Evolutionary conservation across 257 asterid species (phyloP), one percentile per base, ranked within the genome.

Genomic region (Linderniella brevidens): DNA sequence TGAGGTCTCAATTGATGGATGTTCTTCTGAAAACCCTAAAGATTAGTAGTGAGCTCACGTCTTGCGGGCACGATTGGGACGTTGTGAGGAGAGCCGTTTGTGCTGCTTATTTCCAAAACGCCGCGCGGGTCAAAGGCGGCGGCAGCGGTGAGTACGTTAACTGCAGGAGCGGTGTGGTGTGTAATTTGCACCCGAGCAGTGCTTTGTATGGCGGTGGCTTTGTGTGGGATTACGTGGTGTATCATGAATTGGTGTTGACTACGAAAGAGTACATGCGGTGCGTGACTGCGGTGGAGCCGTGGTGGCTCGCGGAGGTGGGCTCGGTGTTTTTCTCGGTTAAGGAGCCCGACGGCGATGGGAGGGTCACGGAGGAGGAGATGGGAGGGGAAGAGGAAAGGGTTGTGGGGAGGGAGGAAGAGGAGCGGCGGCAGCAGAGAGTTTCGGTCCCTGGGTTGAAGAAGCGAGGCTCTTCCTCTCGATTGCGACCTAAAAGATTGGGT

Each of bases 271-370:
- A 80, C 66, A 80, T 88, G 97, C 95, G 83, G 48, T 78, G 93
- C 38, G 97, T 76, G 9, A 84, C 95, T 0, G 54, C 95, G 0
- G 97, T 88, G 8, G 97, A 88, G 64, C 84, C 97, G 25, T 88
- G 80, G 54, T 88, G 97, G 97, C 59, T 88, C 66, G 97, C 97
- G 0, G 93, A 88, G 63, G 49, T 88, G 58, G 97, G 97, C 3
- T 95, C 97, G 19, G 84, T 88, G 97, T 88, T 88, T 49, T 88
- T 88, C 73, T 84, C 97, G 0, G 86, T 88, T 15, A 88, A 88
- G 61, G 95, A 88, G 0, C 83, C 93, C 0, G 95, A 88, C 56
- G 95, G 78, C 64, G 94, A 88, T 48, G 84, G 80, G 61, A 80
- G 90, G 0, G 79, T 85, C 11, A 84, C 80, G 95, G 95, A 88